These are phyloP conservation scores for Zygotorulaspora florentina DNA, from an alignment of 805 yeast genomes.

Conservation along the genomic window DNA sequence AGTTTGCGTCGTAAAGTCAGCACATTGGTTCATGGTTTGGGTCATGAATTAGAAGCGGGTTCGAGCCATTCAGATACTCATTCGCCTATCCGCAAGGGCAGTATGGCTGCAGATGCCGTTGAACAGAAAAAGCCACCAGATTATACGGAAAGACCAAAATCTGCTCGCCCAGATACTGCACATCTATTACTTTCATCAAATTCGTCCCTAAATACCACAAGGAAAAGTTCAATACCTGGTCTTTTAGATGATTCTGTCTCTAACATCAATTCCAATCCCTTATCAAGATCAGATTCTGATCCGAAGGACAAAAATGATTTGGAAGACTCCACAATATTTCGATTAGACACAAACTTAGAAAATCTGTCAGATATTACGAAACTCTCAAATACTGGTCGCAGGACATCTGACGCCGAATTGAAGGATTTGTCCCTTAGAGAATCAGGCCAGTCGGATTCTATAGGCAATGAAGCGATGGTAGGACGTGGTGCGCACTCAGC, in stretches of 20 bases:
- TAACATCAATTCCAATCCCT: background rate
- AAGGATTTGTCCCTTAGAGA: background rate
- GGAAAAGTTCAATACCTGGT: conserved; percentile 11
- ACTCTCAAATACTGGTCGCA: conserved; percentile 1
- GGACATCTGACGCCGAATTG: background rate
- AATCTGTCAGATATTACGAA: conserved; percentile 29
- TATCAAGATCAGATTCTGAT: background rate
- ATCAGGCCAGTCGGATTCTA: too few relatives aligned
- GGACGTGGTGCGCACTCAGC: too few relatives aligned
- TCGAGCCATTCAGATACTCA: background rate
- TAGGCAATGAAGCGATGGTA: too few relatives aligned
- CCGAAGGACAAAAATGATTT: background rate
- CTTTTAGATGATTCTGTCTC: background rate
- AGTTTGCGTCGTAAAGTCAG: conserved; percentile 21
- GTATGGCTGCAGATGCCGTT: conserved; percentile 2
- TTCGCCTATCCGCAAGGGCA: conserved; percentile 6
- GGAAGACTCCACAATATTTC: conserved; percentile 13
- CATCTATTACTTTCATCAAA: conserved; percentile 5
- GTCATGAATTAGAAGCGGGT: conserved; percentile 10
- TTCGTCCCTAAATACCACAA: conserved; percentile 7
- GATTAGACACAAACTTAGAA: conserved; percentile 29
- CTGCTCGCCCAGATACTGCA: conserved; percentile 2
- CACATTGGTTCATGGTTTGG: conserved; percentile 23
- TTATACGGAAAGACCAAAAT: conserved; percentile 7
- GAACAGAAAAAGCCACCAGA: conserved; percentile 1